Evolutionary conservation across 352 stramenopile genomes (phyloP).

Genomic region (Phytophthora fragariaefolia): DNA sequence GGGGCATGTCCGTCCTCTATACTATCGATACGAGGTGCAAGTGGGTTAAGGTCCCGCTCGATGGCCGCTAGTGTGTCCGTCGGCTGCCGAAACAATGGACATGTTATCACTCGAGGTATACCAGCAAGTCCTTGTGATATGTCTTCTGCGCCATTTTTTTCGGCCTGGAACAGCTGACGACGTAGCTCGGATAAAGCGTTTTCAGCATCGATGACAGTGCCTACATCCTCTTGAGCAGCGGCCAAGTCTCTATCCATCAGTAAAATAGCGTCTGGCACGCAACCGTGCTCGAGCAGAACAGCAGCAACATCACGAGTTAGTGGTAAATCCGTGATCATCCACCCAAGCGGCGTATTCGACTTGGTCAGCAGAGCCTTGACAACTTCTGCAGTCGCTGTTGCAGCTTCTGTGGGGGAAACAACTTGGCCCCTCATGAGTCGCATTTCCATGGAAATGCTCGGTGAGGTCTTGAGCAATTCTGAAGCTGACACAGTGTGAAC

Average conservation of each 20-base stretch:
- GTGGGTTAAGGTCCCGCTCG: conserved; percentile 41
- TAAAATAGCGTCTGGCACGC: conserved; percentile 61
- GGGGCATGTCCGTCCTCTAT: conserved; percentile 47
- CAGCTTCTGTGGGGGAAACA: conserved; percentile 30
- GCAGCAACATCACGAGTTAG: conserved; percentile 43
- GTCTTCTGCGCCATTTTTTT: conserved; percentile 25
- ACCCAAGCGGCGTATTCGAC: conserved; percentile 22
- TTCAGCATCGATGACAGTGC: background rate
- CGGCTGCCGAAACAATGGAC: conserved; percentile 32
- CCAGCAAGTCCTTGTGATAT: conserved; percentile 21
- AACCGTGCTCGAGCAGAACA: conserved; percentile 47
- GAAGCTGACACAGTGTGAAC: conserved; percentile 35
- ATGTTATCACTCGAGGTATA: conserved; percentile 28
- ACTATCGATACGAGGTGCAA: conserved; percentile 53
- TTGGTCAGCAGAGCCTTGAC: conserved; percentile 27
- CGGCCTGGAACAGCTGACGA: conserved; percentile 39
- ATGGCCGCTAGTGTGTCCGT: conserved; percentile 42
- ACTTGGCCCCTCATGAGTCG: conserved; percentile 46
- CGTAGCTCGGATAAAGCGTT: conserved; percentile 26
- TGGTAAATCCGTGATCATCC: conserved; percentile 64
- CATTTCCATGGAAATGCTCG: conserved; percentile 46
- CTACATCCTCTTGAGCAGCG: conserved; percentile 20
- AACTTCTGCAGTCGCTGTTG: conserved; percentile 30
- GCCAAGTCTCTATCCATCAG: conserved; percentile 43
- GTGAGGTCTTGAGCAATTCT: conserved; percentile 34